Evolutionary conservation across 2,329 filamentous ascomycete genomes (phyloP).

Genomic region (Leptographium radiaticola): DNA sequence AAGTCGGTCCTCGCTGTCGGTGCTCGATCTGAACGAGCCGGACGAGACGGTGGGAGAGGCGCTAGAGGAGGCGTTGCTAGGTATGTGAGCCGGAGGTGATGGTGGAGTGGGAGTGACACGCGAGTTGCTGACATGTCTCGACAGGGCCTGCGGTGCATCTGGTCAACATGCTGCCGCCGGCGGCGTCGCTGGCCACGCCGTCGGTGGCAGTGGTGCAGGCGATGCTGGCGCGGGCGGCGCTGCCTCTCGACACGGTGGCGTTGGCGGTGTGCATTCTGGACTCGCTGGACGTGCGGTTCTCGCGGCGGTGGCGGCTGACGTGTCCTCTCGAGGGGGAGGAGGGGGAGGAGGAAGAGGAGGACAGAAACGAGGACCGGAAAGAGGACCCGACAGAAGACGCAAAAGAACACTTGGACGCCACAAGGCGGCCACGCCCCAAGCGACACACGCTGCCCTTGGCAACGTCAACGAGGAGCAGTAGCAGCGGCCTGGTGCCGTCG

Average conservation of each 20-base stretch:
- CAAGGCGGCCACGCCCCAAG: constrained; percentile 16
- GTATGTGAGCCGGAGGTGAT: constrained; percentile 14
- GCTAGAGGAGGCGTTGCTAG: constrained; percentile 17
- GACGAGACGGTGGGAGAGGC: background rate
- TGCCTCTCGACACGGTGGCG: constrained; percentile 49
- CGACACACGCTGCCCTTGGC: constrained; percentile 32
- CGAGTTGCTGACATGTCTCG: background rate
- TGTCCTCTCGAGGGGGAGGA: constrained; percentile 31
- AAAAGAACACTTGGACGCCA: background rate
- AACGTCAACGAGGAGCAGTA: constrained; percentile 3
- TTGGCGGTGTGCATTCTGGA: constrained; percentile 55
- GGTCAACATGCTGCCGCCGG: constrained; percentile 51
- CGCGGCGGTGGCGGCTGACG: constrained; percentile 46
- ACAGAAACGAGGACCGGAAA: background rate
- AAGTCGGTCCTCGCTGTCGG: constrained; percentile 29
- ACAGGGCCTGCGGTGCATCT: constrained; percentile 53
- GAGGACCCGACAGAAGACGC: background rate
- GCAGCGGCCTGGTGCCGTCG: constrained; percentile 13
- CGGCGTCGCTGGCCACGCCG: constrained; percentile 44
- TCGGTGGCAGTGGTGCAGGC: constrained; percentile 47
- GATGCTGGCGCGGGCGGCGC: constrained; percentile 42
- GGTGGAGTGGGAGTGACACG: background rate
- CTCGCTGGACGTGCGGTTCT: constrained; percentile 49
- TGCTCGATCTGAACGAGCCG: constrained; percentile 25
- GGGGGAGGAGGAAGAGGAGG: background rate